These are phyloP conservation scores for Metarhizium rileyi DNA, from an alignment of 2,329 filamentous ascomycete species.

Conservation along the genomic window DNA sequence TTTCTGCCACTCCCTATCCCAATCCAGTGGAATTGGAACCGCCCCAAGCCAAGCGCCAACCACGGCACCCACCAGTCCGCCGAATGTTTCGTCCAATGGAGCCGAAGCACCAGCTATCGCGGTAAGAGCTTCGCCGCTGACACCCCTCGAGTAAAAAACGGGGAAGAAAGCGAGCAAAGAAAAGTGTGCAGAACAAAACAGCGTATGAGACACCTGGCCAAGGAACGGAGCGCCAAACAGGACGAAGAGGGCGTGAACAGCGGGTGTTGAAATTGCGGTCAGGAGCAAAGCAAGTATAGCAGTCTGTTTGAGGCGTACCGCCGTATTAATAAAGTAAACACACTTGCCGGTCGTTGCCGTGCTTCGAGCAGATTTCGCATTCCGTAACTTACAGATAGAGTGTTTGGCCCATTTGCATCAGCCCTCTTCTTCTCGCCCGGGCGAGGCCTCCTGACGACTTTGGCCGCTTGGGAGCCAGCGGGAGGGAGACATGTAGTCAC, in stretches of 20 bases:
- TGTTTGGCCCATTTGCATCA: constrained; percentile 32
- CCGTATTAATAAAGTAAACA: not conserved
- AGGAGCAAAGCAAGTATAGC: constrained; percentile 41
- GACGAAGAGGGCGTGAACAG: constrained; percentile 54
- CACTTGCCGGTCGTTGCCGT: not conserved
- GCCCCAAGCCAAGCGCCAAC: constrained; percentile 88
- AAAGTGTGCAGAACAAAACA: constrained; percentile 73
- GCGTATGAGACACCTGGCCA: constrained; percentile 67
- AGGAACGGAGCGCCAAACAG: constrained; percentile 89
- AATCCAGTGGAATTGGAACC: constrained; percentile 90
- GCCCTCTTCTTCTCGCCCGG: constrained; percentile 45
- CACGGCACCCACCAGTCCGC: constrained; percentile 65
- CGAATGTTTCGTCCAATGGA: constrained; percentile 78
- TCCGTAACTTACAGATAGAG: constrained; percentile 33
- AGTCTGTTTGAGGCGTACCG: constrained; percentile 23
- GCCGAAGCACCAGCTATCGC: constrained; percentile 54
- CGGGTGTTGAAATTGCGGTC: constrained; percentile 61
- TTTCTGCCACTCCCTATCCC: constrained; percentile 98
- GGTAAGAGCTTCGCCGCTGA: constrained; percentile 63
- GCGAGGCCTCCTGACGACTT: constrained; percentile 38
- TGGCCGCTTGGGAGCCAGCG: constrained; percentile 36
- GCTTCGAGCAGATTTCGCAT: not conserved
- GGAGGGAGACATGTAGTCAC: constrained; percentile 54
- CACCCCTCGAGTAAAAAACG: constrained; percentile 76
- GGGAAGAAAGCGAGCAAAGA: constrained; percentile 69